phyloP scores from a whole-genome alignment of 139 green algal species.

The Coelastrella sp. region DNA sequence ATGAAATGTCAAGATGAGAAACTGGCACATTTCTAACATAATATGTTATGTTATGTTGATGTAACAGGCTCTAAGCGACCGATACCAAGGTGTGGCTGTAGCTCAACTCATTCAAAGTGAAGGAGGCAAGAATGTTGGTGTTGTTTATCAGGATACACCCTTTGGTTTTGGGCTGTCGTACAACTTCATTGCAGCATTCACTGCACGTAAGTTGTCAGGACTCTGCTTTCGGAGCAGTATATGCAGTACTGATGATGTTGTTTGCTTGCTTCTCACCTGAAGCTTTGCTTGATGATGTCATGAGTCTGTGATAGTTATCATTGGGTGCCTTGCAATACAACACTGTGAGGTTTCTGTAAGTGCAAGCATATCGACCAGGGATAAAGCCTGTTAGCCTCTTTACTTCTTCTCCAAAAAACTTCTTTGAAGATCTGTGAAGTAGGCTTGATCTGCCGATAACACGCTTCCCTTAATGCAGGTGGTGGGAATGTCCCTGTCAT shows the following conservation, averaged over 20 bases:
- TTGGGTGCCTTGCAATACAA: no score
- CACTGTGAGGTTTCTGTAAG: no score
- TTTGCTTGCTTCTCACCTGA: neutral
- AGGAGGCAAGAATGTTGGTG: neutral
- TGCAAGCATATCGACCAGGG: no score
- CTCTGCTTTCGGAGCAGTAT: neutral
- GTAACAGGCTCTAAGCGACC: neutral
- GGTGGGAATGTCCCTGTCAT: slow-evolving; percentile 19
- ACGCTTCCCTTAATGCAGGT: neutral
- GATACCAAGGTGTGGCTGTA: neutral
- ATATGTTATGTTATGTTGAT: neutral
- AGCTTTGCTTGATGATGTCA: neutral
- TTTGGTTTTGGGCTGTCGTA: slow-evolving; percentile 18
- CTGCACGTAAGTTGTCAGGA: neutral
- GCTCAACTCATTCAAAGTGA: neutral
- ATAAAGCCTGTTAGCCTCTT: neutral
- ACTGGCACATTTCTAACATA: neutral
- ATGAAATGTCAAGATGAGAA: neutral
- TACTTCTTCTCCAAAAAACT: neutral
- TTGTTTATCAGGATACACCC: neutral
- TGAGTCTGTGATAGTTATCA: no score
- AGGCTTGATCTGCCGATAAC: neutral
- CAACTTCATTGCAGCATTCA: slow-evolving; percentile 22
- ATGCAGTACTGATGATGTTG: neutral
- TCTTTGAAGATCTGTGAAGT: no score